Conservation (phyloP, 306 rosid species). For the Cucurbita argyrosperma region DNA sequence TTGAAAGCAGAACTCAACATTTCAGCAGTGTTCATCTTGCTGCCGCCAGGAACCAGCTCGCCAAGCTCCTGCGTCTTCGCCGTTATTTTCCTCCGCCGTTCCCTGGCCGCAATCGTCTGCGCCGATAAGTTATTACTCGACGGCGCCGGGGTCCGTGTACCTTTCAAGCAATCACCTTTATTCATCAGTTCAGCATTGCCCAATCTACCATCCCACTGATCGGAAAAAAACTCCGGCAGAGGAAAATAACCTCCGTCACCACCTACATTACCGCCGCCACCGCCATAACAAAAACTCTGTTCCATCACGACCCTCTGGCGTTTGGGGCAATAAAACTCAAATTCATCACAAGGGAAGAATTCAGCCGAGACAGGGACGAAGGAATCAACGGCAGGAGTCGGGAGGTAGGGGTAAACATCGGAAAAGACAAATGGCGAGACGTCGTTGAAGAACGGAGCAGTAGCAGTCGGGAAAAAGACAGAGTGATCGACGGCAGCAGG, state of each 20-base stretch:
- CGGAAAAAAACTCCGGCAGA: not conserved
- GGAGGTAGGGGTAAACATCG: not conserved
- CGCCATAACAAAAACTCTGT: not conserved
- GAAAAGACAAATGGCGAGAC: not conserved
- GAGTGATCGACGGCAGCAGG: not conserved
- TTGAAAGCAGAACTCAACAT: slow-evolving; percentile 63
- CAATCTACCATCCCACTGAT: not conserved
- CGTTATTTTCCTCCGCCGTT: slow-evolving; percentile 67
- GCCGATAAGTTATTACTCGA: slow-evolving; percentile 13
- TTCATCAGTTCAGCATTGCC: not conserved
- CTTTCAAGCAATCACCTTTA: not conserved
- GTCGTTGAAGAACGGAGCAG: not conserved
- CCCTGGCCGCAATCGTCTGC: slow-evolving; percentile 63
- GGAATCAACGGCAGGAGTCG: not conserved
- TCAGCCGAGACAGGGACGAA: not conserved
- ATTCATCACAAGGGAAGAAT: not conserved
- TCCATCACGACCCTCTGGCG: not conserved
- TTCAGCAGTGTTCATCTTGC: slow-evolving; percentile 81
- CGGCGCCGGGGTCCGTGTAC: not conserved
- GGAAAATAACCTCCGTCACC: not conserved
- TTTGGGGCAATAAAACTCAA: not conserved
- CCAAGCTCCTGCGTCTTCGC: slow-evolving; percentile 76
- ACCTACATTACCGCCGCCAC: not conserved
- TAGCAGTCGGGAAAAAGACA: not conserved
- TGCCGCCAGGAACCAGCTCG: slow-evolving; percentile 58